Conservation (phyloP, 352 stramenopile genomes). For the Pythium sukuiense region DNA sequence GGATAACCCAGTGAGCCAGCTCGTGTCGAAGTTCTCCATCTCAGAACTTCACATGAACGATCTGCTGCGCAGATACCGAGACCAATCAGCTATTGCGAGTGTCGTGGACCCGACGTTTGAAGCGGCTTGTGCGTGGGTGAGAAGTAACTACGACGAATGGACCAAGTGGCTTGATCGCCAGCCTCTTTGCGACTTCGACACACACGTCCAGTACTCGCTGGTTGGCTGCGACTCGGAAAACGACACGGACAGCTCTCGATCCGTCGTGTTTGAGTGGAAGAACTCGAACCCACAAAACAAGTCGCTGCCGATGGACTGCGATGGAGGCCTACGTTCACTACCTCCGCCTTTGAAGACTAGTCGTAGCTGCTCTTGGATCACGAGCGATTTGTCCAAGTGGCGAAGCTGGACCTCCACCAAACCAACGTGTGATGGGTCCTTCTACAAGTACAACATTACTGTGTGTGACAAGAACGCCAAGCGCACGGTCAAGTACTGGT, state of each 20-base stretch:
- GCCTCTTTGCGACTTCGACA: slow-evolving; percentile 27
- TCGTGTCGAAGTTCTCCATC: slow-evolving; percentile 34
- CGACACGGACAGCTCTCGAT: slow-evolving; percentile 4
- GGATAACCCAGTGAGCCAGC: slow-evolving; percentile 10
- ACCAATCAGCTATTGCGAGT: neutral
- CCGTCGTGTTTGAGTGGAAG: slow-evolving; percentile 39
- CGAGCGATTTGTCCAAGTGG: slow-evolving; percentile 12
- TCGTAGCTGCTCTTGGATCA: slow-evolving; percentile 31
- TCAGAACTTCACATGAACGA: slow-evolving; percentile 36
- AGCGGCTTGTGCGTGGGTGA: slow-evolving; percentile 37
- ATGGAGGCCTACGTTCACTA: slow-evolving; percentile 35
- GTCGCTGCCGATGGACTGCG: slow-evolving; percentile 38
- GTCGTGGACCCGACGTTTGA: slow-evolving; percentile 25
- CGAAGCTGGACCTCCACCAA: slow-evolving; percentile 31
- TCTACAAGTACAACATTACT: slow-evolving; percentile 48
- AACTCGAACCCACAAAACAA: slow-evolving; percentile 33
- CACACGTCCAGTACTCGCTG: slow-evolving; percentile 34
- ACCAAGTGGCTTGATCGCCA: slow-evolving; percentile 26
- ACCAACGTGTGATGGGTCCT: slow-evolving; percentile 39
- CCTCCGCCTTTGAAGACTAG: slow-evolving; percentile 38
- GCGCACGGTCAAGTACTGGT: slow-evolving; percentile 41
- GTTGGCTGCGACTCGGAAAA: slow-evolving; percentile 28
- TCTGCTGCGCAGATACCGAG: slow-evolving; percentile 13
- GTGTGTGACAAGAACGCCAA: slow-evolving; percentile 30
- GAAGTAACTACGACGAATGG: slow-evolving; percentile 34